A percentile compares a stretch with the other conserved stretches of the same genome.
phyloP scores from a whole-genome alignment of 2,329 filamentous ascomycete species.

The Colletotrichum spinosum region DNA sequence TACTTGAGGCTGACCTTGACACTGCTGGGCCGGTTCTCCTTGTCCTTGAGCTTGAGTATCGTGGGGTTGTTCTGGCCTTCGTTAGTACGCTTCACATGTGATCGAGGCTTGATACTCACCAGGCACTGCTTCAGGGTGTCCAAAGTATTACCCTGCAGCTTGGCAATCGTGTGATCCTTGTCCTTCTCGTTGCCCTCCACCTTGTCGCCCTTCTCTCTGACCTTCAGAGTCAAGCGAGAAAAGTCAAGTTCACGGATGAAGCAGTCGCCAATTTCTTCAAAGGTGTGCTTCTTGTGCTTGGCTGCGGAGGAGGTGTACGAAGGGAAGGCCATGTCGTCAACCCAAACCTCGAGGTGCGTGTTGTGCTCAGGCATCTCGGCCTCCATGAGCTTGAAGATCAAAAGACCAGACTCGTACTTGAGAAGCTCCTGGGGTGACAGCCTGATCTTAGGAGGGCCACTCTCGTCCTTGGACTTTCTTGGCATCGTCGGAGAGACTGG shows the following conservation, averaged over 20 bases:
- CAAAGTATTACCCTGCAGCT: constrained; percentile 85
- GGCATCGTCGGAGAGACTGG: constrained; percentile 59
- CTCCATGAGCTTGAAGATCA: constrained; percentile 95
- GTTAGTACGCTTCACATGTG: not conserved
- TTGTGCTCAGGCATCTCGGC: constrained; percentile 83
- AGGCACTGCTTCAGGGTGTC: constrained; percentile 89
- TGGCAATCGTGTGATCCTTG: constrained; percentile 82
- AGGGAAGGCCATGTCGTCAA: constrained; percentile 95
- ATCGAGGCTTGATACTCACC: constrained; percentile 60
- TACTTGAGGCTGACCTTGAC: constrained; percentile 95
- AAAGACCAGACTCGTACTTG: constrained; percentile 88
- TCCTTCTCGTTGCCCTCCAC: constrained; percentile 72
- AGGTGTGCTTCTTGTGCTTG: constrained; percentile 74
- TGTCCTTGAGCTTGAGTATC: constrained; percentile 80
- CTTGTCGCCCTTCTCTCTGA: constrained; percentile 83
- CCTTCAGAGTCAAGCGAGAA: constrained; percentile 88
- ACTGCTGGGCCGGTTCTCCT: constrained; percentile 80
- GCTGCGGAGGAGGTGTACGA: constrained; percentile 86
- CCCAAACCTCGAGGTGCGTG: constrained; percentile 85
- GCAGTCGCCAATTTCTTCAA: constrained; percentile 95
- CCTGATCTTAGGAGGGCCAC: constrained; percentile 77
- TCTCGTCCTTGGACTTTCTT: constrained; percentile 62
- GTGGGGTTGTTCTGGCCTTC: constrained; percentile 83
- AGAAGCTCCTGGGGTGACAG: constrained; percentile 84
- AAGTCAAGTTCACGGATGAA: constrained; percentile 98